Evolutionary conservation across 2,329 filamentous ascomycete species (phyloP).

Genomic region (Lasiodiplodia theobromae): DNA sequence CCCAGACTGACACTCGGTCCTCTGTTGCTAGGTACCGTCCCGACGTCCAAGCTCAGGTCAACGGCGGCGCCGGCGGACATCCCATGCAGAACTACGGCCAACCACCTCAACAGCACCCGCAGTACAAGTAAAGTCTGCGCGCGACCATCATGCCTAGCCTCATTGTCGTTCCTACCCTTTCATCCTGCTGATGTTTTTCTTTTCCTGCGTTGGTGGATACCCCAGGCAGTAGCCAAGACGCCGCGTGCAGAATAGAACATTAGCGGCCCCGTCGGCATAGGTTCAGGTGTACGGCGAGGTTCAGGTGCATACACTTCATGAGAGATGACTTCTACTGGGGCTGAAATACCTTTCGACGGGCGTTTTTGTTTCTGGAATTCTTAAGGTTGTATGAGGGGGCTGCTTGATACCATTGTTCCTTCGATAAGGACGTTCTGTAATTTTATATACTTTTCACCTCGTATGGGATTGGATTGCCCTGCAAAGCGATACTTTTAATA

Average conservation of each 20-base stretch:
- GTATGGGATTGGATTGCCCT: not conserved
- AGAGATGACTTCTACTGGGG: not conserved
- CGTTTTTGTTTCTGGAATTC: not conserved
- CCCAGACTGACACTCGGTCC: not conserved
- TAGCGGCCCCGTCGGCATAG: not conserved
- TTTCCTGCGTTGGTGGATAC: not conserved
- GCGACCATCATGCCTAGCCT: not conserved
- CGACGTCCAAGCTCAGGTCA: slow-evolving; percentile 45
- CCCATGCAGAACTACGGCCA: slow-evolving; percentile 27
- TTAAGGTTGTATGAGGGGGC: not conserved
- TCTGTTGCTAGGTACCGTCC: slow-evolving; percentile 37
- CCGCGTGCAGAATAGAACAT: not conserved
- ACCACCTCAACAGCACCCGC: slow-evolving; percentile 26
- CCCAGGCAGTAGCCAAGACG: not conserved
- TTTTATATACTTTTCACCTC: not conserved
- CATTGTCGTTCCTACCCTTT: not conserved
- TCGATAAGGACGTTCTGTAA: not conserved
- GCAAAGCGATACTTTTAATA: not conserved
- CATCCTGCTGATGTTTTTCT: not conserved
- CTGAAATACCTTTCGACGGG: not conserved
- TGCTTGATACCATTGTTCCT: slow-evolving; percentile 23
- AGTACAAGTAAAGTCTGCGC: slow-evolving; percentile 30
- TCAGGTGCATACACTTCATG: slow-evolving; percentile 18
- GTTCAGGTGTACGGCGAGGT: slow-evolving; percentile 2
- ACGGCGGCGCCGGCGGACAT: slow-evolving; percentile 28